These are phyloP conservation scores for Pseudonitzschia delicatissima DNA, from an alignment of 108 stramenopile species.

Conservation along the genomic window DNA sequence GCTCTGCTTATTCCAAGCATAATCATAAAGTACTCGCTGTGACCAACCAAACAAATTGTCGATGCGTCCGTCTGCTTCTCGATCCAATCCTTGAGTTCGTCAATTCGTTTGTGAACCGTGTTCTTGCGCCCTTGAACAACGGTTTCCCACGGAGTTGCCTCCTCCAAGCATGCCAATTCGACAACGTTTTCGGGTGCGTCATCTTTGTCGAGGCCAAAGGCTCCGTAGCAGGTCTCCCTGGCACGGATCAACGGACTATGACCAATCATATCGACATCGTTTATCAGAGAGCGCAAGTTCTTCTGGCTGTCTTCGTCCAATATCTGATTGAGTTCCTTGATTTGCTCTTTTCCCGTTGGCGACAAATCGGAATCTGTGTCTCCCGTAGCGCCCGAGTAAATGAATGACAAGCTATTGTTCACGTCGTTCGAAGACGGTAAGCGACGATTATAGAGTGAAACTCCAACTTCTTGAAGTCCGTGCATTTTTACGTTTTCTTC, in stretches of 20 bases:
- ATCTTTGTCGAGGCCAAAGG: constrained; percentile 1
- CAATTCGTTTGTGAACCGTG: constrained; percentile 41
- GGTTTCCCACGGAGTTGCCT: constrained; percentile 22
- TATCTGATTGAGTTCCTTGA: not conserved
- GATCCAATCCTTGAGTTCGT: constrained; percentile 45
- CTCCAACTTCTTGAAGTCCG: constrained; percentile 1
- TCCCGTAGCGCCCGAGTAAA: not conserved
- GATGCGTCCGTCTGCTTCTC: constrained; percentile 37
- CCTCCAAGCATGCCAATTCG: constrained; percentile 20
- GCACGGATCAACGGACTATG: constrained; percentile 65
- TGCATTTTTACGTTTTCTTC: constrained; percentile 61
- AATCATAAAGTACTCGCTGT: constrained; percentile 64
- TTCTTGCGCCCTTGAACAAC: not conserved
- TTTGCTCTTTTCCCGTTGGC: not conserved
- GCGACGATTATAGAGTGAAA: not conserved
- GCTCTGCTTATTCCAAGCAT: constrained; percentile 48
- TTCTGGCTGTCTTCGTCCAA: not conserved
- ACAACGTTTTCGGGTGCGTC: not conserved
- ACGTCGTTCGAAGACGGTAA: not conserved
- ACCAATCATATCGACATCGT: constrained; percentile 5
- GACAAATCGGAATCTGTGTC: constrained; percentile 6
- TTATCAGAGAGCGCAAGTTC: not conserved
- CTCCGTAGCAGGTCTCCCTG: constrained; percentile 49
- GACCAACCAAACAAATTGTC: constrained; percentile 60
- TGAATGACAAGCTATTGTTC: not conserved